Base-by-base conservation (phyloP, 306 rosid species). In the Quercus berberidifolia region DNA sequence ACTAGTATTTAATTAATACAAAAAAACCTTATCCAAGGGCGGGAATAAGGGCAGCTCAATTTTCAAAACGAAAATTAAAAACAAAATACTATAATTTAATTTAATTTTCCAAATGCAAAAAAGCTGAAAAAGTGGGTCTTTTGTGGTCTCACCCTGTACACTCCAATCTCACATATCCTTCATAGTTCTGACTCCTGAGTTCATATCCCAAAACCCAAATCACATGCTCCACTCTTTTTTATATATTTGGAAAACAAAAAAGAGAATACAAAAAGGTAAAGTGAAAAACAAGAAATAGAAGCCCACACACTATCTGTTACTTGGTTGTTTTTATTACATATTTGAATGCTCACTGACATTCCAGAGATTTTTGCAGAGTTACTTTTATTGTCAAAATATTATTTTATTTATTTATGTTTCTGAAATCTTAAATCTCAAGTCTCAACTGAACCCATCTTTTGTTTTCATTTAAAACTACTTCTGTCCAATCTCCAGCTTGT, bases 111-210 rank as follows among this genome's bases (percentile, higher is more conserved):
- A 67, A 74, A 10, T 49, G 13, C 21, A 56, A 26, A 80, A 84
- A 89, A 85, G 89, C 89, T 90, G 93, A 74, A 81, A 91, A 85
- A 81, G 85, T 80, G 78, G 68, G 12, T 31, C 72, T 46, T 80
- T 71, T 71, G 76, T 68, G 90, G 88, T 62, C 82, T 60, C 88
- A 57, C 73, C 73, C 62, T 8, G 14, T 21, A 4, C 71, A 78
- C 89, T 90, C 85, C 86, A 88, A 85, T 63, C 83, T 87, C 85
- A 76, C 86, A 81, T 81, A 81, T 81, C 79, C 17, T 49, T 49
- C 17, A 12, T 11, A 41, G 46, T 41, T 41, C 41, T 35, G 41
- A 35, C 41, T 35, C 46, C 43, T 41, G 3, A 8, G 46, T 41
- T 41, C 17, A 11, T 49, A 49, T 49, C 54, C 54, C 54, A 10